Conservation (phyloP, 768 basidiomycete species). For the Mycena epipterygia region DNA sequence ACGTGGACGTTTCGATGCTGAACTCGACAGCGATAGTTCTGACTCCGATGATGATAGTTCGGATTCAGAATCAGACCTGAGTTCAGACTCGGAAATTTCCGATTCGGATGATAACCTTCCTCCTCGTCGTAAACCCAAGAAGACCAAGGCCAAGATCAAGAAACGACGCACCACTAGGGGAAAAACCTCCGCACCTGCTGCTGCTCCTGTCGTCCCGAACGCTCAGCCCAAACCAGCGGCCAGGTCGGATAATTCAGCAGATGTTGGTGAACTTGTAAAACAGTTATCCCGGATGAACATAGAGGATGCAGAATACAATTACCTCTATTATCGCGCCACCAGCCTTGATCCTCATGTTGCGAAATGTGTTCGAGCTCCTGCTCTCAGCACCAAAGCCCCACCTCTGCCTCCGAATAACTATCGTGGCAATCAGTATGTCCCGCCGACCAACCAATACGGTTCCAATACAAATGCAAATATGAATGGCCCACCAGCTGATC, state of each 20-base stretch:
- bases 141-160: background rate
- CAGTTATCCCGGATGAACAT: background rate
- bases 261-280: background rate
- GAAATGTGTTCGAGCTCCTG: background rate
- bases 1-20: slow-evolving; percentile 7
- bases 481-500: background rate
- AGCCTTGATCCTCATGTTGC: background rate
- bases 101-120: background rate
- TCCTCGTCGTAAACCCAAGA: background rate
- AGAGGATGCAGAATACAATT: background rate
- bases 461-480: background rate
- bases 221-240: too few species aligned
- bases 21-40: background rate
- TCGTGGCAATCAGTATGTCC: background rate
- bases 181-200: background rate
- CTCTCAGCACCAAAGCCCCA: background rate
- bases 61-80: too few species aligned
- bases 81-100: background rate
- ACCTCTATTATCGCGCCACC: background rate
- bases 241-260: background rate
- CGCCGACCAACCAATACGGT: background rate
- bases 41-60: background rate
- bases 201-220: background rate
- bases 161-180: background rate
- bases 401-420: background rate